phyloP scores from a whole-genome alignment of 306 rosid genomes.

The Carpinus viminea region DNA sequence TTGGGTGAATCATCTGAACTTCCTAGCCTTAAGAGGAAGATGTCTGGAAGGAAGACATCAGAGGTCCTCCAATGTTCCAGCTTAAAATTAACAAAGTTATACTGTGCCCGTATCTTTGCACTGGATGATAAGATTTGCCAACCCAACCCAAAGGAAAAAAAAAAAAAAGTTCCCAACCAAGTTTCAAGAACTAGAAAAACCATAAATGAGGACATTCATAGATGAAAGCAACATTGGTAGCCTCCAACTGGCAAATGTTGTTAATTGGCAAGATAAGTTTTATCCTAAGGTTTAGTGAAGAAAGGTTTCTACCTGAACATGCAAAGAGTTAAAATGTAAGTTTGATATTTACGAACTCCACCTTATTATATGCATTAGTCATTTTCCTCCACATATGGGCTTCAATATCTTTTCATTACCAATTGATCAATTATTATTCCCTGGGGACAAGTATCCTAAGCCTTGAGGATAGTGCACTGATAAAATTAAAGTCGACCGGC shows the following conservation, averaged over 20 bases:
- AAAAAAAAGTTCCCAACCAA: not conserved
- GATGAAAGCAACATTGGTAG: not conserved
- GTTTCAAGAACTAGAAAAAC: not conserved
- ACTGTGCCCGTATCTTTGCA: not conserved
- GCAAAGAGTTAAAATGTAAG: not conserved
- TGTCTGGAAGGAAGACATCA: no score
- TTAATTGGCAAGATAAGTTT: not conserved
- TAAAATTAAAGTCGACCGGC: not conserved
- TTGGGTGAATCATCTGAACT: no score
- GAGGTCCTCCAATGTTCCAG: no score
- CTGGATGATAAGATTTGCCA: not conserved
- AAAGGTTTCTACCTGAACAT: not conserved
- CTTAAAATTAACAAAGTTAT: not conserved
- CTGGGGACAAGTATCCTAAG: not conserved
- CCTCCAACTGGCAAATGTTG: not conserved
- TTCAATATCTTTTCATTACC: not conserved
- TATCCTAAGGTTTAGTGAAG: not conserved
- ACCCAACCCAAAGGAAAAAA: not conserved
- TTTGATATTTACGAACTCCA: not conserved
- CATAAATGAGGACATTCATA: not conserved
- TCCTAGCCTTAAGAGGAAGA: no score
- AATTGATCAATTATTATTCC: constrained; percentile 2
- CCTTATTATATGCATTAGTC: not conserved
- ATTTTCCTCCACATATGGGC: not conserved
- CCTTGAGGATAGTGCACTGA: not conserved